Conservation (phyloP, 257 asterid species). For the Solanum lycopersicoides region DNA sequence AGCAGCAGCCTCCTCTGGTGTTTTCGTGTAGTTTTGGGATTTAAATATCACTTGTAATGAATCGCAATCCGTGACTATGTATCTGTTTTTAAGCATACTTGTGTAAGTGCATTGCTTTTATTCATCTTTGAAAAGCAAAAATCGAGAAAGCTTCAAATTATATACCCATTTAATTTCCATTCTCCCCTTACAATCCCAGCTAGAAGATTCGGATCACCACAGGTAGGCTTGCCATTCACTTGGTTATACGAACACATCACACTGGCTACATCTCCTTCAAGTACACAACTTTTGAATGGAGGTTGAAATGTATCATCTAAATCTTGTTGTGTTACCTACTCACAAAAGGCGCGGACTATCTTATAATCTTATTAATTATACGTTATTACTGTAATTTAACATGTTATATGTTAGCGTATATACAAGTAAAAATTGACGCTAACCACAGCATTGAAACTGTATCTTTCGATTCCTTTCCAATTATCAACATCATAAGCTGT, state of each 20-base stretch:
- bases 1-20: slow-evolving; percentile 89
- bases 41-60: slow-evolving; percentile 60
- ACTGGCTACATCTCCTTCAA: slow-evolving; percentile 92
- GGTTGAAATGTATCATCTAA: slow-evolving; percentile 96
- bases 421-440: not conserved
- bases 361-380: not conserved
- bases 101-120: not conserved
- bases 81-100: slow-evolving; percentile 27
- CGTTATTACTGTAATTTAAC: not conserved
- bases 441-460: slow-evolving; percentile 56
- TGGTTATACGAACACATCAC: slow-evolving; percentile 96
- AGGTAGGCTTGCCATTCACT: slow-evolving; percentile 81
- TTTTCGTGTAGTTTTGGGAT: slow-evolving; percentile 66
- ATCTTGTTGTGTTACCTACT: slow-evolving; percentile 81
- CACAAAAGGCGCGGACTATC: not conserved
- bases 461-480: slow-evolving; percentile 62
- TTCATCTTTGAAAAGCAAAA: not conserved
- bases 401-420: not conserved
- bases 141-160: not conserved
- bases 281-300: slow-evolving; percentile 84
- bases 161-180: slow-evolving; percentile 84
- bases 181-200: slow-evolving; percentile 67
- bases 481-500: slow-evolving; percentile 74
- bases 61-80: slow-evolving; percentile 88
- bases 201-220: slow-evolving; percentile 74